Percentiles rank a stretch among this genome's conserved stretches.
phyloP scores from a whole-genome alignment of 2,329 filamentous ascomycete genomes.

The Calonectria ilicicola region DNA sequence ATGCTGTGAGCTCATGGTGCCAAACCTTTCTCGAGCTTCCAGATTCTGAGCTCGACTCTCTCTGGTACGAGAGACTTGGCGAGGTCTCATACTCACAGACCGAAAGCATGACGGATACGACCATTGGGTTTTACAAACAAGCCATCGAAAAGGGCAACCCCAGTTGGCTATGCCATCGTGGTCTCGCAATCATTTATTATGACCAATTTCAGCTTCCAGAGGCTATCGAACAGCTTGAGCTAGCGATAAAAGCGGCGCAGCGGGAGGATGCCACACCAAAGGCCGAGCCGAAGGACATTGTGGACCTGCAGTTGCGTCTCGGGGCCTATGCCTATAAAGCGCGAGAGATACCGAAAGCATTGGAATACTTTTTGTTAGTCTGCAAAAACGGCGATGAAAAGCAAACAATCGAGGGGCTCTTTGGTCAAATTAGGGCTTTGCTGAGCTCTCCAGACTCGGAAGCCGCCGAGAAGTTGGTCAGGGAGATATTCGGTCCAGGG shows the following conservation, averaged over 20 bases:
- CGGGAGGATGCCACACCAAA: neutral
- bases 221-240: neutral
- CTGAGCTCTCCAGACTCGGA: neutral
- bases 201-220: neutral
- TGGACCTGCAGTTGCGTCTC: neutral
- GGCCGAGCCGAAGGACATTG: neutral
- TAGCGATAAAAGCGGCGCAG: neutral
- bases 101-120: neutral
- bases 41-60: neutral
- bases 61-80: neutral
- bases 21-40: neutral
- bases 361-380: neutral
- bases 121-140: neutral
- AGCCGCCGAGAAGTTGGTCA: neutral
- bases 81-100: neutral
- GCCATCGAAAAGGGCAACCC: neutral
- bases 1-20: neutral
- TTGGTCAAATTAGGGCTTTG: neutral
- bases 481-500: neutral
- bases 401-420: neutral
- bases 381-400: neutral
- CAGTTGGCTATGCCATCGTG: neutral
- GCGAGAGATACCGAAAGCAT: neutral
- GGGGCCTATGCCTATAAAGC: neutral
- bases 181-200: neutral